phyloP scores from a whole-genome alignment of 2,329 filamentous ascomycete species.

The Alternaria longipes region DNA sequence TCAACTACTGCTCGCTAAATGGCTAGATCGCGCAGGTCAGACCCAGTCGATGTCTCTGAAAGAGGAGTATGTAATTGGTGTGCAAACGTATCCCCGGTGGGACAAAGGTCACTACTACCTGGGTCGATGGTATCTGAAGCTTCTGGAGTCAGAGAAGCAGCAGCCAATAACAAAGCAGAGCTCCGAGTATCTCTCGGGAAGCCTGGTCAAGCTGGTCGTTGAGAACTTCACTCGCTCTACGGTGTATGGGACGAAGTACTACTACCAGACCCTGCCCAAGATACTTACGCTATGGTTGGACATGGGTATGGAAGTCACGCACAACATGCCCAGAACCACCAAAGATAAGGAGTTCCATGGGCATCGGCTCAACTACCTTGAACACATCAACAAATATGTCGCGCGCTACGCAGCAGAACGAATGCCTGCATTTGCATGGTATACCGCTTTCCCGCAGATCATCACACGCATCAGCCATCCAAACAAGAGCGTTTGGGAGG shows the following conservation, averaged over 20 bases:
- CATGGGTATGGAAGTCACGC: slow-evolving; percentile 75
- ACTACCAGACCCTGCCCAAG: slow-evolving; percentile 92
- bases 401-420: slow-evolving; percentile 76
- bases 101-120: slow-evolving; percentile 98
- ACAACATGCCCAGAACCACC: slow-evolving; percentile 27
- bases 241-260: slow-evolving; percentile 89
- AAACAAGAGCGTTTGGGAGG: slow-evolving; percentile 77
- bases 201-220: slow-evolving; percentile 86
- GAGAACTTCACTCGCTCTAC: slow-evolving; percentile 92
- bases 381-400: slow-evolving; percentile 69
- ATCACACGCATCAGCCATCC: slow-evolving; percentile 95
- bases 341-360: slow-evolving; percentile 46
- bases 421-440: slow-evolving; percentile 80
- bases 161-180: slow-evolving; percentile 77
- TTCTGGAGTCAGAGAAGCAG: slow-evolving; percentile 86
- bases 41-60: slow-evolving; percentile 84
- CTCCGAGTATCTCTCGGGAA: slow-evolving; percentile 70
- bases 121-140: slow-evolving; percentile 95
- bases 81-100: slow-evolving; percentile 76
- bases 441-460: slow-evolving; percentile 87
- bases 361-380: slow-evolving; percentile 39
- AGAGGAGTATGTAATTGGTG: slow-evolving; percentile 76
- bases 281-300: slow-evolving; percentile 95
- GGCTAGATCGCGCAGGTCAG: slow-evolving; percentile 94
- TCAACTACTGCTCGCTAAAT: slow-evolving; percentile 90